Evolutionary conservation across 495 filamentous ascomycete species (phyloP), one percentile per base, ranked within the genome.

Genomic region (Hamigera avellanea): DNA sequence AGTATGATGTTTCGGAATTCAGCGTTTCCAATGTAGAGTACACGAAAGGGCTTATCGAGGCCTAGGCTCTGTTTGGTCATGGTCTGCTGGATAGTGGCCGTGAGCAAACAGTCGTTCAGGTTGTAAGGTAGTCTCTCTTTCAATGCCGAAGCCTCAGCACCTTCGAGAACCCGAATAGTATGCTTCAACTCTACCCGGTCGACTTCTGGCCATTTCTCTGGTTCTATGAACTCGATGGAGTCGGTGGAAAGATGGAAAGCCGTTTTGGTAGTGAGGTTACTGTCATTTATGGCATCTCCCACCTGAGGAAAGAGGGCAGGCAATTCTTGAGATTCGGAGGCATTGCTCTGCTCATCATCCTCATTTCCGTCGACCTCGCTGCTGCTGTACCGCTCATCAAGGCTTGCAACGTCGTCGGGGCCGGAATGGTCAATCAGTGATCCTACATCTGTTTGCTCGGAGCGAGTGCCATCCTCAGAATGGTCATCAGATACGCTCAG

Each of bases 11-110:
- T 71, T 39, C 78, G 75, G 16, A 69, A 73, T 5, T 69, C 69
- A 0, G 74, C 48, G 34, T 70, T 71, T 12, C 82, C 82, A 17
- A 82, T 58, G 39, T 84, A 86, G 3, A 86, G 61, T 16, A 87
- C 66, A 19, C 78, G 69, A 34, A 83, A 77, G 4, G 81, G 78
- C 42, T 77, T 77, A 14, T 76, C 62, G 25, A 76, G 69, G 27
- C 70, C 68, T 10, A 86, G 67, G 23, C 69, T 66, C 26, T 69
- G 60, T 33, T 71, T 76, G 26, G 72, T 75, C 79, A 87, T 83
- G 23, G 73, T 83, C 52, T 84, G 81, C 36, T 80, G 71, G 15
- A 85, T 67, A 1, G 77, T 77, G 30, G 67, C 70, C 41, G 68
- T 67, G 14, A 69, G 50, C 2, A 62, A 48, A 5, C 53, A 54